A percentile compares a stretch with the other conserved stretches of the same genome.
Conservation (phyloP, 164 flowering plant genomes). For the Magnolia sinica region DNA sequence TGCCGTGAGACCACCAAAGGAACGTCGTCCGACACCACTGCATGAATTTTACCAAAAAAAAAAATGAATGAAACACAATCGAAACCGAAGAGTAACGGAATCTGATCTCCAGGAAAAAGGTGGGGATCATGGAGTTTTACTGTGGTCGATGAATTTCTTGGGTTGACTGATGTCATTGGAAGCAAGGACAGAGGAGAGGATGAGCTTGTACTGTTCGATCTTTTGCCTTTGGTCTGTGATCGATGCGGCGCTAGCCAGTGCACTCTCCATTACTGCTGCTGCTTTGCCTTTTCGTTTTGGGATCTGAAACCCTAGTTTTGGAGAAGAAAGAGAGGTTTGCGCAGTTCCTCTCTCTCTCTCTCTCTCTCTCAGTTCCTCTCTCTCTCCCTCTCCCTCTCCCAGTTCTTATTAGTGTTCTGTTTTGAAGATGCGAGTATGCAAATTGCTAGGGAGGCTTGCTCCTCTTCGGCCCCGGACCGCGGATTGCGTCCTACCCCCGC, state of each 20-base stretch:
- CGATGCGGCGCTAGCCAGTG: slow-evolving; percentile 69
- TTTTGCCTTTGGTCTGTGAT: slow-evolving; percentile 85
- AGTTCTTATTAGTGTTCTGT: background rate
- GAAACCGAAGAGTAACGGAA: background rate
- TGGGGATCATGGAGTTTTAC: slow-evolving; percentile 23
- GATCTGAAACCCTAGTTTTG: background rate
- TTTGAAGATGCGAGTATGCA: background rate
- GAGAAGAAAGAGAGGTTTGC: background rate
- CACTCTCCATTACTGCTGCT: slow-evolving; percentile 56
- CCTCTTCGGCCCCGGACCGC: too few relatives aligned
- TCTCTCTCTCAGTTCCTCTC: too few relatives aligned
- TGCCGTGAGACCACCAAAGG: slow-evolving; percentile 96
- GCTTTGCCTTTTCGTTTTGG: background rate
- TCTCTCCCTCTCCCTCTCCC: too few relatives aligned
- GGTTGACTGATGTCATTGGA: slow-evolving; percentile 67
- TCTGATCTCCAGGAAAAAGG: background rate
- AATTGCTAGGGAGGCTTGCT: background rate
- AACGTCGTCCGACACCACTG: slow-evolving; percentile 90
- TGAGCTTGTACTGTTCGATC: slow-evolving; percentile 90
- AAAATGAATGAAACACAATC: background rate
- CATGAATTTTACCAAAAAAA: background rate
- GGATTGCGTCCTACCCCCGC: too few relatives aligned
- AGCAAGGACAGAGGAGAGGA: slow-evolving; percentile 66
- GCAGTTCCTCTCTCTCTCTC: too few relatives aligned
- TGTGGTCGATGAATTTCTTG: slow-evolving; percentile 81